These are phyloP conservation scores for Echinosophora koreensis DNA, from an alignment of 306 rosid genomes.

Conservation along the genomic window DNA sequence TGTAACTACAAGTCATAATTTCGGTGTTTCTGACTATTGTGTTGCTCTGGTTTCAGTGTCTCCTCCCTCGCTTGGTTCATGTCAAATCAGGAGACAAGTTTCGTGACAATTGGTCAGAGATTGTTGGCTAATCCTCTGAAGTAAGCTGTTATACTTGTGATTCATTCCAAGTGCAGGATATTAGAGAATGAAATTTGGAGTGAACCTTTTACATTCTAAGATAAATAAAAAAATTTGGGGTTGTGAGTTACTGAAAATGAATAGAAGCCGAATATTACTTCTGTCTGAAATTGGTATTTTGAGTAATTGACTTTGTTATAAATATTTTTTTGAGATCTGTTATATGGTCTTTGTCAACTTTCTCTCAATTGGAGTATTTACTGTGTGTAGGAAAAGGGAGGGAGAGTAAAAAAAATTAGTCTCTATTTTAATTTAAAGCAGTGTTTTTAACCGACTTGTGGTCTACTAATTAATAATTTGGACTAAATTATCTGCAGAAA, in stretches of 20 bases:
- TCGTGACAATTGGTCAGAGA: constrained; percentile 98
- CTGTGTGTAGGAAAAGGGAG: not conserved
- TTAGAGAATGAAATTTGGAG: constrained; percentile 3
- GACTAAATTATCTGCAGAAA: constrained; percentile 1
- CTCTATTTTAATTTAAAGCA: constrained; percentile 9
- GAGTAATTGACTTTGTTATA: constrained; percentile 10
- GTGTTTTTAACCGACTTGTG: constrained; percentile 21
- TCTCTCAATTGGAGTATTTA: constrained; percentile 3
- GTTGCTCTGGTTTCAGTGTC: constrained; percentile 76
- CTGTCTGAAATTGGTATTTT: constrained; percentile 21
- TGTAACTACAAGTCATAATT: constrained; percentile 19
- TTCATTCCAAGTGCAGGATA: constrained; percentile 18
- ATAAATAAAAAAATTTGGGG: not conserved
- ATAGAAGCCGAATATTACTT: constrained; percentile 17
- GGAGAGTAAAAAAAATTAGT: not conserved
- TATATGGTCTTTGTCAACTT: not conserved
- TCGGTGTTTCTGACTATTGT: constrained; percentile 42
- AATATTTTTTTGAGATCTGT: constrained; percentile 1
- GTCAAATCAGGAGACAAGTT: constrained; percentile 99
- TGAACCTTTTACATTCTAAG: constrained; percentile 14
- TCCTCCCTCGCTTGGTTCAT: constrained; percentile 99
- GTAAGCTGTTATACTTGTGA: constrained; percentile 59
- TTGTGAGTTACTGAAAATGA: not conserved
- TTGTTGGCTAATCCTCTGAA: constrained; percentile 93
- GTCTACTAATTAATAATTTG: not conserved